Evolutionary conservation across 208 protist genomes (phyloP), one percentile per base, ranked within the genome.

Genomic region (Angomonas ambiguus): DNA sequence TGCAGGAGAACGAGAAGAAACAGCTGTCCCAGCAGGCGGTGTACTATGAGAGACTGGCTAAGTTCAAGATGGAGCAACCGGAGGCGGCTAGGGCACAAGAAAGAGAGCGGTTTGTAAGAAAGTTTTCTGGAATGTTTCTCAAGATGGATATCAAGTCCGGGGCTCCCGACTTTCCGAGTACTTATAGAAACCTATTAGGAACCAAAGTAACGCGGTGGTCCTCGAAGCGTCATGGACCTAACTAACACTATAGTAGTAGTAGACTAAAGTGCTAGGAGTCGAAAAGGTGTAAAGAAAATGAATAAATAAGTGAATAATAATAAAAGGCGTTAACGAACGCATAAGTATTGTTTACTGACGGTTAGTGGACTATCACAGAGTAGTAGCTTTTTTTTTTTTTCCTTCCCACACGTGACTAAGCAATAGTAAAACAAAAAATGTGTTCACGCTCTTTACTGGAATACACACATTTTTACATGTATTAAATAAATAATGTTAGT

Each of bases 11-110:
- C 51, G 91, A 96, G 72, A 90, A 91, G 85, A 88, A 89, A 68
- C 88, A 96, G 77, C 81, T 96, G 11, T 86, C 85, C 8, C 82
- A 96, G 51, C 85, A 93, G 70, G 91, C 86, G 24, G 67, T 92
- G 20, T 96, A 94, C 76, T 94, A 94, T 74, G 91, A 96, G 71
- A 79, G 88, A 0, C 68, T 96, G 42, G 83, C 86, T 13, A 91
- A 92, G 77, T 96, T 96, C 65, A 96, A 96, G 74, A 74, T 91
- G 72, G 88, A 96, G 77, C 91, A 96, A 60, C 88, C 88, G 6
- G 86, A 96, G 79, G 86, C 87, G 6, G 88, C 91, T 6, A 83
- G 88, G 11, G 85, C 76, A 65, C 71, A 91, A 63, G 91, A 94
- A 78, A 81, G 91, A 30, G 77, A 92, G 65, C 76, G 86, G 24